Evolutionary conservation across 306 rosid genomes (phyloP).

Genomic region (Luffa acutangula): DNA sequence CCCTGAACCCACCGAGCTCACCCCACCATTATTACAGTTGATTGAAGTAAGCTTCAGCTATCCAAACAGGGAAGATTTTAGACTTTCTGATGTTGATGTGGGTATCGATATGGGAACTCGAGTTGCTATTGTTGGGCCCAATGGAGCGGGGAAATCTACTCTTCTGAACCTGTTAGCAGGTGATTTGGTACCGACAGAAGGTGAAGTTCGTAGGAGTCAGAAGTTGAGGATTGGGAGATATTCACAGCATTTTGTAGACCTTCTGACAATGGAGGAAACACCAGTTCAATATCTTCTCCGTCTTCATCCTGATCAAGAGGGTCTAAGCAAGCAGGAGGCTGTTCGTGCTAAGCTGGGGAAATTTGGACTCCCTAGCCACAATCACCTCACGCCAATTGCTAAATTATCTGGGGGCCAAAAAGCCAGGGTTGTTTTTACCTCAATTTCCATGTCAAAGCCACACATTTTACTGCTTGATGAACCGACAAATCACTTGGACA

Average conservation of each 20-base stretch:
- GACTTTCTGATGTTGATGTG: constrained; percentile 43
- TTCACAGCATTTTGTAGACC: constrained; percentile 59
- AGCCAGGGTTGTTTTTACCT: constrained; percentile 65
- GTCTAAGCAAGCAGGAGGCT: constrained; percentile 71
- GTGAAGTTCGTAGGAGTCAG: constrained; percentile 63
- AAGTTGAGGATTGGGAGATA: constrained; percentile 62
- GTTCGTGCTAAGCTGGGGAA: constrained; percentile 57
- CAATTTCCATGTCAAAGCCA: constrained; percentile 75
- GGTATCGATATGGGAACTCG: constrained; percentile 64
- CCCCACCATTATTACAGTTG: constrained; percentile 66
- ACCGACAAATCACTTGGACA: constrained; percentile 71
- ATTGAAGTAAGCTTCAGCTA: constrained; percentile 61
- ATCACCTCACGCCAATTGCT: constrained; percentile 64
- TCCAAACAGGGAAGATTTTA: constrained; percentile 49
- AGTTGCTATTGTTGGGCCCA: constrained; percentile 60
- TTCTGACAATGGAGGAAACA: constrained; percentile 58
- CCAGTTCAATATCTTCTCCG: constrained; percentile 57
- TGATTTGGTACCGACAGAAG: constrained; percentile 51
- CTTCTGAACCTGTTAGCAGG: constrained; percentile 56
- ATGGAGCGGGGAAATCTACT: constrained; percentile 60
- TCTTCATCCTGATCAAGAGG: constrained; percentile 65
- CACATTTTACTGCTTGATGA: constrained; percentile 73
- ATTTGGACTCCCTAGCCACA: constrained; percentile 62
- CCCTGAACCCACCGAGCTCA: constrained; percentile 67
- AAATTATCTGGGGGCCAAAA: constrained; percentile 66